phyloP scores from a whole-genome alignment of 495 filamentous ascomycete species.

The Aspergillus avenaceus region DNA sequence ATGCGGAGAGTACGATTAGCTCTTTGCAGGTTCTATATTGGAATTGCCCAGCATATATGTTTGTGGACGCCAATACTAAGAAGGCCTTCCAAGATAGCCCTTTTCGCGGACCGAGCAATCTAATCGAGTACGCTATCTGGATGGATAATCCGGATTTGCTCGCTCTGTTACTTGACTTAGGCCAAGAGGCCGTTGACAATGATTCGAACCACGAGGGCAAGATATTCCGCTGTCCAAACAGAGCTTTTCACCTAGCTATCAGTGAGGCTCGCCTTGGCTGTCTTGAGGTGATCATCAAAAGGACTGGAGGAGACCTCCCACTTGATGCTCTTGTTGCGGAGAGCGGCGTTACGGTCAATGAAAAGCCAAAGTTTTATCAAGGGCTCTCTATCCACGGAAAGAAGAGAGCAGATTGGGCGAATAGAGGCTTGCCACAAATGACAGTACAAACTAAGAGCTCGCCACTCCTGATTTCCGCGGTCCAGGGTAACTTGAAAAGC shows the following conservation, averaged over 20 bases:
- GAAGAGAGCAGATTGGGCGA: constrained; percentile 63
- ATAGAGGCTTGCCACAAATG: constrained; percentile 40
- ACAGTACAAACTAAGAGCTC: constrained; percentile 26
- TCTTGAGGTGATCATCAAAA: constrained; percentile 46
- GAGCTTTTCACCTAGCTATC: constrained; percentile 40
- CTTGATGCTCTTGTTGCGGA: constrained; percentile 57
- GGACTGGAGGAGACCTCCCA: constrained; percentile 59
- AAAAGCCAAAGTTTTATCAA: constrained; percentile 65
- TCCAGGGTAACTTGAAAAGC: constrained; percentile 51
- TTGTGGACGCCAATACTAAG: constrained; percentile 20
- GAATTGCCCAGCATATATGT: constrained; percentile 21
- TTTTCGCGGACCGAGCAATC: not conserved
- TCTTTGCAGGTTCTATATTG: constrained; percentile 45
- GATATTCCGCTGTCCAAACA: constrained; percentile 13
- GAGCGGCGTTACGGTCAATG: constrained; percentile 49
- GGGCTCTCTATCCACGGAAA: constrained; percentile 67
- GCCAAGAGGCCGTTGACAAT: constrained; percentile 21
- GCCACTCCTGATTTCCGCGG: constrained; percentile 57
- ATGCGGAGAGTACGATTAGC: constrained; percentile 55
- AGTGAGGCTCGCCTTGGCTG: constrained; percentile 37
- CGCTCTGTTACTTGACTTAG: constrained; percentile 40
- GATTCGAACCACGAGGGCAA: constrained; percentile 14
- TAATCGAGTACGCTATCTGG: constrained; percentile 15
- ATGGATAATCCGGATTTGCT: constrained; percentile 25
- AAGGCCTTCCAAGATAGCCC: constrained; percentile 13